phyloP scores from a whole-genome alignment of 768 basidiomycete genomes.

The Tricholoma furcatifolium region DNA sequence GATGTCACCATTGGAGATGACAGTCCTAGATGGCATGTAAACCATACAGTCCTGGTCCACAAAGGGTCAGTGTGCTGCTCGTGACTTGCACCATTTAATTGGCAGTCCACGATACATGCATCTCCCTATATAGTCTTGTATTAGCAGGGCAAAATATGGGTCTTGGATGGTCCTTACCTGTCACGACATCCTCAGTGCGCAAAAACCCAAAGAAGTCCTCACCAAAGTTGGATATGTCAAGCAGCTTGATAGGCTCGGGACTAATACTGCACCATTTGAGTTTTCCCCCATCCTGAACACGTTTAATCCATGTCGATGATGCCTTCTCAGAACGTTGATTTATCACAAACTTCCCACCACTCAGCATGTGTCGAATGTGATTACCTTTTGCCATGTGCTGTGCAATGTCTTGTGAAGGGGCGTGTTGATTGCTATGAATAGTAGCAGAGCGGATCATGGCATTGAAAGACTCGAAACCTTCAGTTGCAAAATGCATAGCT shows the following conservation, averaged over 20 bases:
- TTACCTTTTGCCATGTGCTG: neutral
- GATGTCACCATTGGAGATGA: too few species aligned
- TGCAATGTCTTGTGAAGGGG: constrained; percentile 23
- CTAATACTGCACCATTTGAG: neutral
- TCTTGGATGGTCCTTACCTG: neutral
- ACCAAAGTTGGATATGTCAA: too few species aligned
- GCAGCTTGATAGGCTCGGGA: neutral
- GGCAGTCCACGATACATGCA: too few species aligned
- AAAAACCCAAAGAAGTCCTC: too few species aligned
- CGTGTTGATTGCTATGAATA: constrained; percentile 23
- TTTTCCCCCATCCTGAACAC: neutral
- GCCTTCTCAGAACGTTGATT: neutral
- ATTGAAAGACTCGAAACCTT: constrained; percentile 25
- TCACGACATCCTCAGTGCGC: neutral
- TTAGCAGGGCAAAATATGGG: too few species aligned
- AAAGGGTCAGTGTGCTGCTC: too few species aligned
- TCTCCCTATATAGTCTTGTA: too few species aligned
- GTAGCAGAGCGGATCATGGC: constrained; percentile 19
- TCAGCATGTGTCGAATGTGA: neutral
- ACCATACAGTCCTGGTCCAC: too few species aligned
- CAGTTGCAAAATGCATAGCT: constrained; percentile 33
- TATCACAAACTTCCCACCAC: neutral
- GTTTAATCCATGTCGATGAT: too few species aligned
- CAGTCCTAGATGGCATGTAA: too few species aligned
- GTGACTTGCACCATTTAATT: too few species aligned